Conservation (phyloP, 345 rosid genomes). For the Moricandia arvensis region DNA sequence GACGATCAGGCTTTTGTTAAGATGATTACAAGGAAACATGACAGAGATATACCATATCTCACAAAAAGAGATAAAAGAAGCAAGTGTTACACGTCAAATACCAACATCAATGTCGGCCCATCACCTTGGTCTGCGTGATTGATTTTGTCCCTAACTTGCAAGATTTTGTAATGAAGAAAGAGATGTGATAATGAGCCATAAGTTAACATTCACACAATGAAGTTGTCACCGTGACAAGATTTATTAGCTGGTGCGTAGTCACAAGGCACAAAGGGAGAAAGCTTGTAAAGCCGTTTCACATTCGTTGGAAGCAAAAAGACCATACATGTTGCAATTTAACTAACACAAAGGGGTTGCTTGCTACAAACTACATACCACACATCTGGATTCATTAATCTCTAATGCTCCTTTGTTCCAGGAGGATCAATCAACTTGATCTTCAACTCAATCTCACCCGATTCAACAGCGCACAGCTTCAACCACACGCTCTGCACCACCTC, state of each 20-base stretch:
- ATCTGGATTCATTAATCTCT: background rate
- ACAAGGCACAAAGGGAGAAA: slow-evolving; percentile 8
- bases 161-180: background rate
- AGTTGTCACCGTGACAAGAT: background rate
- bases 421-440: slow-evolving; percentile 64
- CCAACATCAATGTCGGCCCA: slow-evolving; percentile 6
- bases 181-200: too few species aligned
- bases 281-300: slow-evolving; percentile 5
- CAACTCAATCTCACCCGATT: slow-evolving; percentile 92
- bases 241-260: background rate
- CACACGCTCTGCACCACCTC: slow-evolving; percentile 89
- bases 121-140: slow-evolving; percentile 17
- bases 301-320: slow-evolving; percentile 11
- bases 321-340: slow-evolving; percentile 17
- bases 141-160: background rate
- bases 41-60: background rate
- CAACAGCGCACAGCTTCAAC: slow-evolving; percentile 77
- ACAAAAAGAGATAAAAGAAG: background rate
- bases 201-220: slow-evolving; percentile 1
- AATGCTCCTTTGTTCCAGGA: slow-evolving; percentile 27
- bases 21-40: slow-evolving; percentile 19
- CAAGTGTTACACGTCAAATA: slow-evolving; percentile 22
- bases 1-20: slow-evolving; percentile 18
- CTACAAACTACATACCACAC: slow-evolving; percentile 26
- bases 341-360: slow-evolving; percentile 11